Conservation (phyloP, 2,329 filamentous ascomycete species). For the Colletotrichum lindemuthianum region DNA sequence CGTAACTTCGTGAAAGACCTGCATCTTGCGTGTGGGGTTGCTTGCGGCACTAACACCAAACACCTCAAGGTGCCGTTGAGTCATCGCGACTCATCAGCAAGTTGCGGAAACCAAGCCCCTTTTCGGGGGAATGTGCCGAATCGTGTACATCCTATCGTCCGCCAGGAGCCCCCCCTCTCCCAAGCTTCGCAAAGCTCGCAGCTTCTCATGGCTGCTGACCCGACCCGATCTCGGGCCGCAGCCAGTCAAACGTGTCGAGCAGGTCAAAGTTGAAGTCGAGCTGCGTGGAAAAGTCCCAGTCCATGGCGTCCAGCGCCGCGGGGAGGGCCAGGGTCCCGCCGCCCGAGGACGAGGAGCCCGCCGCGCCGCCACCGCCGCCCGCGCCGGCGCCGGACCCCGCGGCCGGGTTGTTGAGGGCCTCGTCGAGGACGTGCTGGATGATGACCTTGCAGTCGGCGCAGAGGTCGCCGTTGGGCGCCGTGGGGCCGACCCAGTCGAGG, state of each 20-base stretch:
- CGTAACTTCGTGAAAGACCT: too few relatives aligned
- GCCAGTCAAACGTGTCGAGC: conserved; percentile 60
- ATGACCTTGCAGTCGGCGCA: conserved; percentile 57
- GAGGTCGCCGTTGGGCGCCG: conserved; percentile 59
- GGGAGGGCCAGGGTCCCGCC: conserved; percentile 28
- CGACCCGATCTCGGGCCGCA: conserved; percentile 41
- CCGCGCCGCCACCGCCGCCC: conserved; percentile 3
- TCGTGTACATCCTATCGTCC: too few relatives aligned
- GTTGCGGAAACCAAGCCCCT: too few relatives aligned
- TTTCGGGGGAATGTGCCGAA: too few relatives aligned
- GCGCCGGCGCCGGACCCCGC: background rate
- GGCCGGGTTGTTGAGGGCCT: conserved; percentile 54
- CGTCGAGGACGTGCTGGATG: conserved; percentile 62
- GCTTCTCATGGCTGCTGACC: conserved; percentile 21
- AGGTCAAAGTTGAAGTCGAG: conserved; percentile 58
- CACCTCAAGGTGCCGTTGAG: too few relatives aligned
- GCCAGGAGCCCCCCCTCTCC: too few relatives aligned
- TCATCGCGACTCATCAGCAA: too few relatives aligned
- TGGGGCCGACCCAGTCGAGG: conserved; percentile 60
- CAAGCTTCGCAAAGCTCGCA: too few relatives aligned
- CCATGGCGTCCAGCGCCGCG: conserved; percentile 38
- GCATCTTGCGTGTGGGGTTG: too few relatives aligned
- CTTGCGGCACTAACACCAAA: too few relatives aligned
- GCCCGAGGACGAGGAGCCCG: conserved; percentile 15
- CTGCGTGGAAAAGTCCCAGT: conserved; percentile 47